Base-by-base conservation (phyloP, 2,329 filamentous ascomycete genomes). In the Penicillium hesseltinei region DNA sequence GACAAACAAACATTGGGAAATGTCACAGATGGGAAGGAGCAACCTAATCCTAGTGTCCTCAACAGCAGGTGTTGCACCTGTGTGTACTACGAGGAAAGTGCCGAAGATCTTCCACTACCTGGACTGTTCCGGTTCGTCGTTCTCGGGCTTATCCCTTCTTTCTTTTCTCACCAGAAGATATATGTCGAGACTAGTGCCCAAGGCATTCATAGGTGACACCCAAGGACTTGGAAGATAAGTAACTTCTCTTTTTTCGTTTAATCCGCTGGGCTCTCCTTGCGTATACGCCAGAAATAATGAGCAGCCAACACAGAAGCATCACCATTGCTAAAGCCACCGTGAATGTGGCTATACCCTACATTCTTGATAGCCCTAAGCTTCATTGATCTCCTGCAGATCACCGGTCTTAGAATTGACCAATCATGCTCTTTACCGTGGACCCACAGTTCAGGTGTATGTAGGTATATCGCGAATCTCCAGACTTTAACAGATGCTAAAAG, bases 91-190 rank as follows among this genome's bases (percentile, higher is more conserved):
- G 38, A 51, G 38, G 49, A 29, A 51, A 51, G 38, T 51, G 38
- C 49, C 49, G 1, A 51, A 25, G 49, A 51, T 25, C 38, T 51
- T 51, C 49, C 49, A 51, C 38, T 43, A 51, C 25, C 38, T 21
- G 4, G 27, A n/a, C 15, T 42, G 36, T 50, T 50, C 36, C 25
- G 8, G 23, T 50, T 50, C 36, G 45, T 40, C n/a, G n/a, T 17
- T 15, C n/a, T 39, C 25, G 11, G 11, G 0, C 7, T 15, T n/a
- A 15, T 21, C 13, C 13, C n/a, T 13, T 15, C 11, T 21, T 17
- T 23, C 21, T 21, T 31, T 31, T 27, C 1, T 17, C n/a, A 3
- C 39, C 4, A 25, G 13, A 42, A 10, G 5, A 23, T 40, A 40
- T 21, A 40, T 40, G 4, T 15, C 8, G 3, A 31, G 10, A 31